Conservation (phyloP, 352 stramenopile genomes). For the Globisporangium spiculum region DNA sequence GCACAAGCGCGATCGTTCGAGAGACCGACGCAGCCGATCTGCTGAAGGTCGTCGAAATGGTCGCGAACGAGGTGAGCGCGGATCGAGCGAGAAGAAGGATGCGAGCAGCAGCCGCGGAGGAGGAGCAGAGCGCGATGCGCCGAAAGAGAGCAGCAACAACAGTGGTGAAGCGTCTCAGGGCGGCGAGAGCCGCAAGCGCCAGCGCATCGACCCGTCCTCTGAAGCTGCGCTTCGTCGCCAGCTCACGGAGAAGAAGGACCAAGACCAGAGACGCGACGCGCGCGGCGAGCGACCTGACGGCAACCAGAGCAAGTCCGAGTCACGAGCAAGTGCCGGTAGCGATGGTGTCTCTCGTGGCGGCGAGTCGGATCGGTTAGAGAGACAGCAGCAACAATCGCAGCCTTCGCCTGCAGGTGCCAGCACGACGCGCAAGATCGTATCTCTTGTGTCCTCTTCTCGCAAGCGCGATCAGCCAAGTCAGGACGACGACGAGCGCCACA, state of each 20-base stretch:
- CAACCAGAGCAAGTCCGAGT: slow-evolving; percentile 1
- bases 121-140: slow-evolving; percentile 3
- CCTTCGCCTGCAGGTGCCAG: slow-evolving; percentile 1
- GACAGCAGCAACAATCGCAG: neutral
- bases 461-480: slow-evolving; percentile 51
- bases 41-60: slow-evolving; percentile 31
- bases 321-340: neutral
- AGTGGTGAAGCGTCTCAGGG: slow-evolving; percentile 17
- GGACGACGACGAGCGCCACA: slow-evolving; percentile 11
- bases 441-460: slow-evolving; percentile 60
- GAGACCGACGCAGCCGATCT: slow-evolving; percentile 38
- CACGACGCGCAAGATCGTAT: slow-evolving; percentile 67
- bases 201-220: slow-evolving; percentile 45
- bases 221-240: slow-evolving; percentile 69
- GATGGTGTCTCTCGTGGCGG: neutral
- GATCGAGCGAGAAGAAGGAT: slow-evolving; percentile 20
- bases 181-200: slow-evolving; percentile 44
- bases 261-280: slow-evolving; percentile 24
- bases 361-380: slow-evolving; percentile 14
- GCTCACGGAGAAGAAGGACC: slow-evolving; percentile 66
- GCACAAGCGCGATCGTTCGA: slow-evolving; percentile 27
- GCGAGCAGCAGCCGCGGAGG: slow-evolving; percentile 19
- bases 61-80: slow-evolving; percentile 33
- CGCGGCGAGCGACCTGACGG: slow-evolving; percentile 1
- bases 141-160: slow-evolving; percentile 10